These are phyloP conservation scores for Arabidopsis thaliana DNA, from an alignment of 345 rosid genomes.

Conservation along the genomic window TAIR10.1 NC_003070.9:5555501-5556000, in stretches of 20 bases:
- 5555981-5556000: conserved; percentile 73
- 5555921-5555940: conserved; percentile 78
- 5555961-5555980: conserved; percentile 85
- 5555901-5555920: conserved; percentile 82
- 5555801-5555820: conserved; percentile 31
- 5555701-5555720: conserved; percentile 86
- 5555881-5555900: conserved; percentile 61
- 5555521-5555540: conserved; percentile 88
- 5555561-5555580: conserved; percentile 4
- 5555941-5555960: conserved; percentile 81
- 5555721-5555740: conserved; percentile 98
- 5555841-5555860: conserved; percentile 86
- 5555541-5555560: conserved; percentile 87
- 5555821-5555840: conserved; percentile 89
- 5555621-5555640: conserved; percentile 71
- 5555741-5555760: background rate
- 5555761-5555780: background rate
- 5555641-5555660: conserved; percentile 83
- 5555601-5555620: conserved; percentile 15
- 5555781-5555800: background rate
- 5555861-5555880: conserved; percentile 76
- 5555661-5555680: conserved; percentile 89
- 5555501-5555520: conserved; percentile 80
- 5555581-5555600: conserved; percentile 18
- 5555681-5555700: conserved; percentile 88